Evolutionary conservation across 805 yeast species (phyloP), one percentile per base, ranked within the genome.

Genomic region (Yarrowia sp.): DNA sequence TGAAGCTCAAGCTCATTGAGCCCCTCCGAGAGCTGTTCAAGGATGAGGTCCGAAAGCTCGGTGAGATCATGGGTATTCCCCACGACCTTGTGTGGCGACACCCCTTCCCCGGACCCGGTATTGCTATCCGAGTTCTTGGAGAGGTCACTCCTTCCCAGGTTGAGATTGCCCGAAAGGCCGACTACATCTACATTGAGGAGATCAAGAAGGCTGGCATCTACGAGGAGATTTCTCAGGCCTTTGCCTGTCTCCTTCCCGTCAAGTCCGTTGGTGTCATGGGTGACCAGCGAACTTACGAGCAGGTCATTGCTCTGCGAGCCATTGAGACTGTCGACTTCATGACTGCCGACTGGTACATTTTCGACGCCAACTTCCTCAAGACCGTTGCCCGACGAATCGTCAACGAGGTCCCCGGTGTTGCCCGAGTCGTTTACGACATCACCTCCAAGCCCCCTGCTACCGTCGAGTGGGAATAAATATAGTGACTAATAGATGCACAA

Each of bases 51-150:
- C 92, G 99, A 82, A 91, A 89, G 75, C 84, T 95, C 74, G 99
- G 99, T 82, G 91, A 92, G 83, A 82, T 95, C 67, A 83, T 95
- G 82, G 97, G 97, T 64, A 94, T 95, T 75, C 96, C 98, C 43
- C 95, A 91, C 77, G 98, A 95, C 75, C 86, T 95, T 75, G 98
- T 95, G 74, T 94, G 98, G 98, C 91, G 99, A 85, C 99, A 95
- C 79, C 99, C 99, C 69, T 95, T 95, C 97, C 99, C 99, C 76
- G 99, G 99, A 79, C 99, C 99, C 79, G 99, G 99, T 84, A 90
- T 95, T 78, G 99, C 98, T 74, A 95, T 95, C 80, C 89, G 99
- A 82, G 96, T 95, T 69, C 84, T 95, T 61, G 99, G 99, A 75
- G 98, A 94, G 83, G 98, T 95, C 72, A 91, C 97, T 70, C 90